Conservation (phyloP, 1,284 basidiomycete species). For the Grifola frondosa region DNA sequence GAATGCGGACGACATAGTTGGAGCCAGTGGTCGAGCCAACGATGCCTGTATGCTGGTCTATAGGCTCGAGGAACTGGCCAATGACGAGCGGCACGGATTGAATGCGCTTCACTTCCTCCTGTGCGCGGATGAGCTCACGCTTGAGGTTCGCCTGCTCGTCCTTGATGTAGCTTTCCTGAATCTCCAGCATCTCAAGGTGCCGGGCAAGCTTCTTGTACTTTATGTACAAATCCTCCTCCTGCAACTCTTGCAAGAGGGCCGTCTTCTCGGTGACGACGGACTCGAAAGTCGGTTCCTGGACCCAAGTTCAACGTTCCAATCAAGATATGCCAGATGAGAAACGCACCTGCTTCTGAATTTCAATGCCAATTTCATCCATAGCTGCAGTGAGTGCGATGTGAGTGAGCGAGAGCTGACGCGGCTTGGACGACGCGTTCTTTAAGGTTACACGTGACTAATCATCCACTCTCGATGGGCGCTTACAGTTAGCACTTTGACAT, state of each 20-base stretch:
- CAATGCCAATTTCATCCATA: slow-evolving; percentile 84
- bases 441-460: slow-evolving; percentile 15
- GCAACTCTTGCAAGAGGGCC: slow-evolving; percentile 79
- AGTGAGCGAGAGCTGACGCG: slow-evolving; percentile 51
- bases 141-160: slow-evolving; percentile 99
- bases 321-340: background rate
- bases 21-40: slow-evolving; percentile 98
- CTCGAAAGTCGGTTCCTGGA: slow-evolving; percentile 88
- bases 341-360: slow-evolving; percentile 80
- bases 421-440: slow-evolving; percentile 31
- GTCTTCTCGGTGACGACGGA: slow-evolving; percentile 87
- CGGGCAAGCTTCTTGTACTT: slow-evolving; percentile 94
- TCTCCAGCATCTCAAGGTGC: slow-evolving; percentile 91
- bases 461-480: slow-evolving; percentile 10
- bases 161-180: slow-evolving; percentile 98
- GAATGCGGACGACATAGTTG: slow-evolving; percentile 97
- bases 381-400: slow-evolving; percentile 18
- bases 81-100: slow-evolving; percentile 99
- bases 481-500: slow-evolving; percentile 5
- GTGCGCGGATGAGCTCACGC: slow-evolving; percentile 95
- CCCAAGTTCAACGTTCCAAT: slow-evolving; percentile 5
- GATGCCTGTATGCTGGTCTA: slow-evolving; percentile 97
- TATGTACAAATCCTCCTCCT: slow-evolving; percentile 92
- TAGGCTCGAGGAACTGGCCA: slow-evolving; percentile 98
- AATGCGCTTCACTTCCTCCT: slow-evolving; percentile 99